Conservation (phyloP, 192 early-diverging fungal genomes). For the Rhizophagus sp. region DNA sequence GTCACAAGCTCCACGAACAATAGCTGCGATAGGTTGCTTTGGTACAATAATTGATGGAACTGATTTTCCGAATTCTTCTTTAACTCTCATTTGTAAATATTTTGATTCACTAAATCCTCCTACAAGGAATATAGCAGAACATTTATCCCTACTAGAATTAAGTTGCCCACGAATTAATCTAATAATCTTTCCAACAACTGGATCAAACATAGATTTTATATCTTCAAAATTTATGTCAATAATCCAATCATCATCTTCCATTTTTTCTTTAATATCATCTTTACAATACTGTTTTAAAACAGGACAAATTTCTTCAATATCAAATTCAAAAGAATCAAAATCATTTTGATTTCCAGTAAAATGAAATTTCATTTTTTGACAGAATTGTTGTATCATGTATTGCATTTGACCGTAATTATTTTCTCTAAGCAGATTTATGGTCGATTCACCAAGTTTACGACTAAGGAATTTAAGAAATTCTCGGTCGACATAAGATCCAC, state of each 20-base stretch:
- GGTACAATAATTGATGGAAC: slow-evolving; percentile 41
- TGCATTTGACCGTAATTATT: slow-evolving; percentile 23
- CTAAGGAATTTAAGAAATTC: slow-evolving; percentile 7
- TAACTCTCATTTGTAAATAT: slow-evolving; percentile 43
- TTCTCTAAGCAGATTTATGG: not conserved
- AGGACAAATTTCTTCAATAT: slow-evolving; percentile 15
- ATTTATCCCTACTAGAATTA: slow-evolving; percentile 30
- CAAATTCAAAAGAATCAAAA: not conserved
- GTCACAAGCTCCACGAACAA: not conserved
- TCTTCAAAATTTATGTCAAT: slow-evolving; percentile 6
- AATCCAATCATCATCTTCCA: slow-evolving; percentile 8
- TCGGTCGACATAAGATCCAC: slow-evolving; percentile 48
- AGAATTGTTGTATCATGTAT: slow-evolving; percentile 5
- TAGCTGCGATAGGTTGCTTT: slow-evolving; percentile 44
- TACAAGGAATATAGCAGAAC: slow-evolving; percentile 52
- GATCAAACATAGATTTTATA: slow-evolving; percentile 49
- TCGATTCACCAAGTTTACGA: not conserved
- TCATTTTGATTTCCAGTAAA: not conserved
- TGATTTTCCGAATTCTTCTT: slow-evolving; percentile 32
- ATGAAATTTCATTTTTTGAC: not conserved
- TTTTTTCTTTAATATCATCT: not conserved
- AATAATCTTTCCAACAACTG: slow-evolving; percentile 43
- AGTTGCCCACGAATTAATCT: slow-evolving; percentile 47
- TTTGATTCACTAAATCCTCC: slow-evolving; percentile 55
- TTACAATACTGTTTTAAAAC: not conserved